These are phyloP conservation scores for Colletotrichum gloeosporioides DNA, from an alignment of 2,329 filamentous ascomycete species.

Conservation along the genomic window DNA sequence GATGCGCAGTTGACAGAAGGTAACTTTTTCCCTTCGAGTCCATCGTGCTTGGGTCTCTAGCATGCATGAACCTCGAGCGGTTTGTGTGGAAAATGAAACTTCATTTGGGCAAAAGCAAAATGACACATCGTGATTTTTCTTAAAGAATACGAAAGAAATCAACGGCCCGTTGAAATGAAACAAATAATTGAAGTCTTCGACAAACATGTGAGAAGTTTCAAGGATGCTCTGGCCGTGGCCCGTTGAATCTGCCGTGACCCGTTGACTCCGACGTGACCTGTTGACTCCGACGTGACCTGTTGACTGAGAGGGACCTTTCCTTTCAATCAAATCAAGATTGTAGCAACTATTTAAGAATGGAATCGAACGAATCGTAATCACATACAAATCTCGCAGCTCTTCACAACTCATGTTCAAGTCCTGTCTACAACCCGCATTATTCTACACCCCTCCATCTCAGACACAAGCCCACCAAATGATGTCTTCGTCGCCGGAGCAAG, in stretches of 20 bases:
- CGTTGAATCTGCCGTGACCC: not conserved
- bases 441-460: not conserved
- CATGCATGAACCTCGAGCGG: not conserved
- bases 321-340: not conserved
- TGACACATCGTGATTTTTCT: not conserved
- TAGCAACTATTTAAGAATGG: fast-evolving
- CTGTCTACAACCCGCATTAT: fast-evolving
- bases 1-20: not conserved
- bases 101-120: not conserved
- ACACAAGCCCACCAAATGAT: not conserved
- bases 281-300: too few species aligned
- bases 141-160: not conserved
- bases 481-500: not conserved
- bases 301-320: not conserved
- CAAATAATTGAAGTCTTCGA: not conserved
- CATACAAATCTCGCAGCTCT: not conserved
- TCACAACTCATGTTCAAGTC: not conserved
- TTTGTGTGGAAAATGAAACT: not conserved
- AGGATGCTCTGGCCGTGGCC: not conserved
- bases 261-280: too few species aligned
- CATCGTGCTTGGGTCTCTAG: not conserved
- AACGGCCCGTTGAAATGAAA: not conserved
- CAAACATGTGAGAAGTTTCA: not conserved
- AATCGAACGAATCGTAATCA: not conserved
- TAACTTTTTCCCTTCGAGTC: not conserved